Evolutionary conservation across 768 basidiomycete genomes (phyloP), one percentile per base, ranked within the genome.

Genomic region (Phylloporus arenicola): DNA sequence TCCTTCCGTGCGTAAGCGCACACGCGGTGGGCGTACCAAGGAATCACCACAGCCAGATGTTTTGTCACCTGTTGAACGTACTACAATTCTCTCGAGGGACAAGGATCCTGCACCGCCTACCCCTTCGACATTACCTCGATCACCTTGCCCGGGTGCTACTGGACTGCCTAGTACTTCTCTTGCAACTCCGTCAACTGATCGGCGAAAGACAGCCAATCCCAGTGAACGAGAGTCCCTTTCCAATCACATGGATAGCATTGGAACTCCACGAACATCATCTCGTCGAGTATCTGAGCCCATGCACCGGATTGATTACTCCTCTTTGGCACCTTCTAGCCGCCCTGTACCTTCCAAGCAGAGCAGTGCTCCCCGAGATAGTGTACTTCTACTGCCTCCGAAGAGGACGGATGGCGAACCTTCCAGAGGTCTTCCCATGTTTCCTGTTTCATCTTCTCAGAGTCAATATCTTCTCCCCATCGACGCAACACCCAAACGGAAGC

Each of bases 401-500:
- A 34, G 19, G 16, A 13, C 17, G 39, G 43, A 51, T 44, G 37
- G 35, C 13, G 57, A 41, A 43, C 19, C 43, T 25, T 43, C 45
- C 10, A 24, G 41, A 19, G 40, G 19, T 22, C 52, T 53, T 22
- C 47, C 53, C 22, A 25, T 29, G 34, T 50, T 61, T 31, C 55
- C 63, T 12, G 40, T 68, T 11, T 50, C 58, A 9, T 68, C 67
- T 13, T 68, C 67, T 39, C 67, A 68, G 40, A 68, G 67, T 31
- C 67, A 68, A 56, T 68, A 68, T 44, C 64, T 68, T 30, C 64
- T 68, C 29, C 57, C 56, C 29, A 27, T 39, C 25, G 67, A 68
- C 43, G 60, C 62, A 16, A 68, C 67, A 12, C 67, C 67, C 10
- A 69, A 62, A 34, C 64, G 73, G 70, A 59, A 70, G 57, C 59